Evolutionary conservation across 805 yeast species (phyloP).

Genomic region (Metschnikowia peoriensis): DNA sequence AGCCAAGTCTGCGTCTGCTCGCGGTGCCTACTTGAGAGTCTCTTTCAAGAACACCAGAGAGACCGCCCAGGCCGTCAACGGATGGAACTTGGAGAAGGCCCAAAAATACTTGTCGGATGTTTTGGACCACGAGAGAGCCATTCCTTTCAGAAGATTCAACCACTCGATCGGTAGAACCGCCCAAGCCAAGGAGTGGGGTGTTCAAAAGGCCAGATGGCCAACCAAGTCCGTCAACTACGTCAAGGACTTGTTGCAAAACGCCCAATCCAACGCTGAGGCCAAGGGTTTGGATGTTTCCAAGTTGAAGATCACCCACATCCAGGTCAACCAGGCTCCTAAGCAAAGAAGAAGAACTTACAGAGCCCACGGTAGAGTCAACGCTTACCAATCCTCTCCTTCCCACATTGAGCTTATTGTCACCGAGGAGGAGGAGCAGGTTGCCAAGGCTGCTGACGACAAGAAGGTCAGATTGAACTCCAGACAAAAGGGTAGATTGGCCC

Average conservation of each 20-base stretch:
- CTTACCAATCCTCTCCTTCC: conserved; percentile 98
- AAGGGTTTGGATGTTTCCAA: conserved; percentile 97
- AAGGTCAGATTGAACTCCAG: conserved; percentile 77
- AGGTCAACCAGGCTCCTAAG: conserved; percentile 99
- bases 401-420: conserved; percentile 97
- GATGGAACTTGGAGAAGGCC: conserved; percentile 97
- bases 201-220: conserved; percentile 99
- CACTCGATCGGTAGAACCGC: conserved; percentile 98
- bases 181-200: conserved; percentile 99
- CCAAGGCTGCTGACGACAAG: conserved; percentile 77
- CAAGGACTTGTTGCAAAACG: conserved; percentile 92
- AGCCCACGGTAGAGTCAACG: conserved; percentile 99
- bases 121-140: conserved; percentile 97
- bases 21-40: conserved; percentile 98
- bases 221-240: conserved; percentile 95
- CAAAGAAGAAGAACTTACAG: conserved; percentile 99
- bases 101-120: conserved; percentile 94
- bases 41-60: conserved; percentile 99
- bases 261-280: conserved; percentile 95
- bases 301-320: conserved; percentile 95
- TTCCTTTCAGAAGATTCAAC: conserved; percentile 98
- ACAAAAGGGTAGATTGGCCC: conserved; percentile 88
- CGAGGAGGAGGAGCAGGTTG: conserved; percentile 92
- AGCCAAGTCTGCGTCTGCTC: conserved; percentile 98
- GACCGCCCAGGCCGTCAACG: conserved; percentile 97